A percentile compares a stretch with the other conserved stretches of the same genome.
Conservation (phyloP, 331 rosid genomes). For the Prunus yedoensis region DNA sequence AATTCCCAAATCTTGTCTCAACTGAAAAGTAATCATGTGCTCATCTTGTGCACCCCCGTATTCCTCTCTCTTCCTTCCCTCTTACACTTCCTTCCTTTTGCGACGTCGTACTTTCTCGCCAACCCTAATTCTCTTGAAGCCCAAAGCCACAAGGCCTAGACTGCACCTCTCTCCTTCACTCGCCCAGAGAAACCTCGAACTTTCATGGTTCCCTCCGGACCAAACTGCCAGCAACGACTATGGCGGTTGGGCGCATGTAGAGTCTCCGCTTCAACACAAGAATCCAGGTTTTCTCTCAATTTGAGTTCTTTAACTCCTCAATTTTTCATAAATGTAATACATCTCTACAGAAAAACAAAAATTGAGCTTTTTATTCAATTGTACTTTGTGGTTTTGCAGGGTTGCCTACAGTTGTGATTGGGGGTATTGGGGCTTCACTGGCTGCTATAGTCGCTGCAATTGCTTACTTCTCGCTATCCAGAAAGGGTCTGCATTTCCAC, state of each 20-base stretch:
- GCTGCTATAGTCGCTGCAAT: conserved; percentile 49
- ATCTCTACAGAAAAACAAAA: neutral
- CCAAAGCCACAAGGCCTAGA: conserved; percentile 37
- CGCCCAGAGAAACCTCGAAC: conserved; percentile 31
- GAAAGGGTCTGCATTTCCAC: conserved; percentile 40
- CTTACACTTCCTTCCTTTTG: conserved; percentile 29
- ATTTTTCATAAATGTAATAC: neutral
- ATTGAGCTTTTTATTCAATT: neutral
- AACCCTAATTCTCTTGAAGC: conserved; percentile 28
- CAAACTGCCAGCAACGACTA: conserved; percentile 30
- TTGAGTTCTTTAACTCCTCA: neutral
- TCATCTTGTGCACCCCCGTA: conserved; percentile 45
- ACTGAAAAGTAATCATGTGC: conserved; percentile 34
- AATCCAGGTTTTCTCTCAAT: conserved; percentile 27
- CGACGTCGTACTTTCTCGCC: conserved; percentile 29
- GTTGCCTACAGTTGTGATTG: conserved; percentile 38
- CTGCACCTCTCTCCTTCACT: conserved; percentile 46
- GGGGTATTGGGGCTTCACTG: conserved; percentile 56
- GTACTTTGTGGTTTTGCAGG: conserved; percentile 30
- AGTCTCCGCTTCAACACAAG: conserved; percentile 33
- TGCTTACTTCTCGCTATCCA: conserved; percentile 46
- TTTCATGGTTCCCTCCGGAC: conserved; percentile 49
- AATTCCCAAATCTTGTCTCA: neutral
- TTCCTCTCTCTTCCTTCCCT: conserved; percentile 39
- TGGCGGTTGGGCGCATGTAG: conserved; percentile 69